Base-by-base conservation (phyloP, 179 eudicot genomes). In the Corrigiola litoralis region DNA sequence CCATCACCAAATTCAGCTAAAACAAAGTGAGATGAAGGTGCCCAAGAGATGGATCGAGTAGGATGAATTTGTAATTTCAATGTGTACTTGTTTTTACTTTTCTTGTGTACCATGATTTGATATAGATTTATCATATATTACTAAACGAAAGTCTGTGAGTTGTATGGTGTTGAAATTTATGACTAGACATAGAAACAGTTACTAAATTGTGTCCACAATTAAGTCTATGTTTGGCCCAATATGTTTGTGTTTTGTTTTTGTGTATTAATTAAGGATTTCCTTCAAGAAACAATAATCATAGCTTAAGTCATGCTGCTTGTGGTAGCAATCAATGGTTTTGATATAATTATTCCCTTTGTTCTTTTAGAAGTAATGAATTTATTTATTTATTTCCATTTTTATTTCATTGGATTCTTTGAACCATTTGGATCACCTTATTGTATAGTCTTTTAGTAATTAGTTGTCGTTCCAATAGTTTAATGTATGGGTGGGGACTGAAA, bases 11-110 rank as follows among this genome's bases (percentile, higher is more conserved):
- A 52, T 20, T 55, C 29, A 42, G 27, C 31, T 16, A 47, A 65
- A 31, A 11, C 11, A 38, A n/a, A 44, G 18, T 17, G 10, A 29
- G 20, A 42, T 48, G 24, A 58, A 49, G 55, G 56, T 55, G 68
- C 14, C 65, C 45, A 76, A 57, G 61, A 80, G 80, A 80, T 84
- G 76, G 65, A 76, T 56, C 63, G 79, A 75, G 79, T 76, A 84
- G 77, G 83, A 70, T 75, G 86, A 64, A 64, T 61, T 62, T 59
- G 67, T 72, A 76, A 77, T 69, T 57, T 76, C 32, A 12, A 25
- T 42, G 59, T 75, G 67, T 63, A 63, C 59, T 53, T 67, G 66
- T 56, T 55, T 57, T 53, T 48, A 8, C 23, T 11, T 45, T 45
- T 44, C 16, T 9, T 17, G 20, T 72, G 73, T 72, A 59, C 20